These are phyloP conservation scores for Zygosaccharomyces pseudobailii DNA, from an alignment of 1,139 yeast genomes.

Conservation along the genomic window DNA sequence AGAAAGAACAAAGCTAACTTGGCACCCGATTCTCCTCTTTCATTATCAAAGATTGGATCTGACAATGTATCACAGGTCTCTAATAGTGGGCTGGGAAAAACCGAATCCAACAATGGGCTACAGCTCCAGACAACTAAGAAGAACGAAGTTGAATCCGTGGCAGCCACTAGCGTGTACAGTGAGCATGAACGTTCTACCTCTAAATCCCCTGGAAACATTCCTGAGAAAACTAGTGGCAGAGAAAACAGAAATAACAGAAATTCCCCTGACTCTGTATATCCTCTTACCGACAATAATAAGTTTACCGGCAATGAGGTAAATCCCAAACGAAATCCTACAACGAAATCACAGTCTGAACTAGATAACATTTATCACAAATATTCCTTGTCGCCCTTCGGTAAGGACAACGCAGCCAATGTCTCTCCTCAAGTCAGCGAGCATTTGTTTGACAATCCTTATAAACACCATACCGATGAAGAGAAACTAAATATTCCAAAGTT, in stretches of 20 bases:
- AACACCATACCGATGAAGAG: neutral
- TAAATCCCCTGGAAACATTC: neutral
- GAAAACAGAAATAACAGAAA: neutral
- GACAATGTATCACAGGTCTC: neutral
- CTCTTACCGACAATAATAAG: no score
- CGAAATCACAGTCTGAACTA: constrained; percentile 2
- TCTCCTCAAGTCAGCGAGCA: constrained; percentile 1
- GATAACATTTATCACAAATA: constrained; percentile 24
- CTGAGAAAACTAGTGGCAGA: neutral
- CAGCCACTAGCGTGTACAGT: neutral
- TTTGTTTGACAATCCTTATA: constrained; percentile 1
- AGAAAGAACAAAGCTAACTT: neutral
- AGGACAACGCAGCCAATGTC: neutral
- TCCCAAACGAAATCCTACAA: neutral
- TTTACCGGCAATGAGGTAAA: no score
- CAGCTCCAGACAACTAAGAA: neutral
- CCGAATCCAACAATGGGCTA: neutral
- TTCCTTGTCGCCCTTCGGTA: constrained; percentile 22
- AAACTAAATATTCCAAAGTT: neutral
- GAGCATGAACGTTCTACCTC: neutral
- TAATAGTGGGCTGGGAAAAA: neutral
- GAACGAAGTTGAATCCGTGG: neutral
- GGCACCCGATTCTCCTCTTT: neutral
- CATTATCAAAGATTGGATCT: neutral
- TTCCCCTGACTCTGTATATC: neutral